Evolutionary conservation across 345 rosid genomes (phyloP), one percentile per base, ranked within the genome.

Genomic region (Murraya paniculata): DNA sequence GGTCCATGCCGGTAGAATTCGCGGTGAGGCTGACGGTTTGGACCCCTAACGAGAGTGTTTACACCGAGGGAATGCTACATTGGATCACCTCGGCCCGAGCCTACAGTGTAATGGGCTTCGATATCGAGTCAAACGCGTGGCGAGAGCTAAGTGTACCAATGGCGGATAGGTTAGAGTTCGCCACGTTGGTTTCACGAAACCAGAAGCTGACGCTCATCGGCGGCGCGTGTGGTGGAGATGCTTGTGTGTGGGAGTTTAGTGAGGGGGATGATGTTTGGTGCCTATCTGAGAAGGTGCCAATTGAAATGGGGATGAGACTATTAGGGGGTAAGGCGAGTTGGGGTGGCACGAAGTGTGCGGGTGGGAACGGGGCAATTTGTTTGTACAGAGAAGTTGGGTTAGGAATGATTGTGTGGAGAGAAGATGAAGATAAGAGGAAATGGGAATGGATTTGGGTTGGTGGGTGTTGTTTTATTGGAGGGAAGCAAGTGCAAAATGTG

Each of bases 81-180:
- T 90, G 93, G 93, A 87, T 90, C 74, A 89, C 91, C 7, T 89
- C 92, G 0, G 92, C 93, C 2, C 72, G 91, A 28, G 89, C 86
- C 25, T 90, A 85, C 56, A 88, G 84, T 31, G 78, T 85, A 7
- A 88, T 90, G 90, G 82, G 85, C 2, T 84, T 81, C 18, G 80
- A 88, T 64, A 82, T 90, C 3, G 24, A 16, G 35, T 83, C 84
- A 4, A 82, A 82, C 77, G 72, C 41, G 2, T 90, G 93, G 91
- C 84, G 75, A 21, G 93, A 86, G 65, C 28, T 90, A 69, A 79
- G 85, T 8, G 84, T 76, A n/a, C 90, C 88, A 0, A 71, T 84
- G 77, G 83, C 90, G 2, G 90, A 86, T n/a, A 86, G 50, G 71
- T 82, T 90, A 0, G 93, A 88, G 72, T 90, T 90, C 21, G 90